Conservation (phyloP, 1,284 basidiomycete genomes). For the Phaffia rhodozyma region DNA sequence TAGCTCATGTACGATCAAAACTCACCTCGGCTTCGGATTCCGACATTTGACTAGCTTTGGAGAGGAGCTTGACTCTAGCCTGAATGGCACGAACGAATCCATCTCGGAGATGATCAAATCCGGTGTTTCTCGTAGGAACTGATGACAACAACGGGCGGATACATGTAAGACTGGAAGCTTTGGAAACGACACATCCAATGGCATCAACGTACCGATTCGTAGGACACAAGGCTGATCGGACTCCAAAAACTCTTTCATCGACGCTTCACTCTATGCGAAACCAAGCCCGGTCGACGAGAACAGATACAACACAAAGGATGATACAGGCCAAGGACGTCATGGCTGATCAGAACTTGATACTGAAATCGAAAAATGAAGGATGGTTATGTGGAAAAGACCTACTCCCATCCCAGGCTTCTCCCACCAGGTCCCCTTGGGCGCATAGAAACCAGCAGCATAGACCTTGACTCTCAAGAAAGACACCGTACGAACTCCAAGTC, state of each 20-base stretch:
- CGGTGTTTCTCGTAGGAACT: constrained; percentile 43
- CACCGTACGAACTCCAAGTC: constrained; percentile 43
- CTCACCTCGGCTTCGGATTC: constrained; percentile 29
- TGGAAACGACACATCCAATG: constrained; percentile 13
- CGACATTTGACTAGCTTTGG: constrained; percentile 22
- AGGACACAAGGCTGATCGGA: not conserved
- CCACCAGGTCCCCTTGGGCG: not conserved
- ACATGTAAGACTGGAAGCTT: not conserved
- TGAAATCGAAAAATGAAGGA: not conserved
- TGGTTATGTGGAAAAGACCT: constrained; percentile 1
- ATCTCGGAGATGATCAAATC: constrained; percentile 43
- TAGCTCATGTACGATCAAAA: not conserved
- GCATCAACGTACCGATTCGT: constrained; percentile 19
- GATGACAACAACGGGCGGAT: not conserved
- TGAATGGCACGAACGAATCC: constrained; percentile 41
- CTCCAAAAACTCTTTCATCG: constrained; percentile 2
- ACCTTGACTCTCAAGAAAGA: constrained; percentile 42
- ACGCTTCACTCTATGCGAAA: not conserved
- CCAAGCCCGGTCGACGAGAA: not conserved
- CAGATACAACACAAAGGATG: not conserved
- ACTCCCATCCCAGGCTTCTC: constrained; percentile 15
- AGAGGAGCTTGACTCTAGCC: constrained; percentile 37
- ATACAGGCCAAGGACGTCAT: not conserved
- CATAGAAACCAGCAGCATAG: constrained; percentile 42
- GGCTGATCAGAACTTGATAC: not conserved